Evolutionary conservation across 1,284 basidiomycete species (phyloP).

Genomic region (Neolentinus lepideus): DNA sequence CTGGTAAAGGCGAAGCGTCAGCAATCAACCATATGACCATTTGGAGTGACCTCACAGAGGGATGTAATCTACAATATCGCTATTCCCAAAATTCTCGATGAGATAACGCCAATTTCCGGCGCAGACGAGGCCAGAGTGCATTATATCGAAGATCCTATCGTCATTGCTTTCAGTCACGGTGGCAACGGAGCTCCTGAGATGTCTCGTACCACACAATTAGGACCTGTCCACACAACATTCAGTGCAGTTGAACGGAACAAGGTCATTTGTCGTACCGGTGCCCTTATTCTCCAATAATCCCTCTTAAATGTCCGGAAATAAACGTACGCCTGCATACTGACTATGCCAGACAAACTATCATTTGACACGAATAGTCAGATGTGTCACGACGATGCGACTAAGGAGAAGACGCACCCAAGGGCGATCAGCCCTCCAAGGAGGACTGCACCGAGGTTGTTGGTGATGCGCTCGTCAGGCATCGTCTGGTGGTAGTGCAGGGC

Average conservation of each 20-base stretch:
- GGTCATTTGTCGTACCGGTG: conserved; percentile 4
- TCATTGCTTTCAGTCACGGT: background rate
- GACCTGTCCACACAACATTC: background rate
- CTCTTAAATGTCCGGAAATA: conserved; percentile 9
- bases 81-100: conserved; percentile 29
- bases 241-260: background rate
- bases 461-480: background rate
- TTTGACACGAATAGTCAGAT: background rate
- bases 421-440: background rate
- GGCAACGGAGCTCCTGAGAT: background rate
- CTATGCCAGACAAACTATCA: conserved; percentile 9
- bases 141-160: conserved; percentile 23
- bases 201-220: background rate
- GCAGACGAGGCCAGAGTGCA: conserved; percentile 29
- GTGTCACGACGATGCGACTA: background rate
- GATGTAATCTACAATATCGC: conserved; percentile 23
- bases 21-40: background rate
- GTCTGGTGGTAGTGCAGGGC: background rate
- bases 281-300: conserved; percentile 6
- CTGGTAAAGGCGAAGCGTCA: conserved; percentile 15
- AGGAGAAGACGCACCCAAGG: conserved; percentile 1
- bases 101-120: conserved; percentile 31
- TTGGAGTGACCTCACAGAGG: conserved; percentile 24
- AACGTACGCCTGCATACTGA: conserved; percentile 10
- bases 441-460: background rate